Evolutionary conservation across 2,329 filamentous ascomycete genomes (phyloP), one percentile per base, ranked within the genome.

Genomic region (Paecilomyces dactylethromorphus): DNA sequence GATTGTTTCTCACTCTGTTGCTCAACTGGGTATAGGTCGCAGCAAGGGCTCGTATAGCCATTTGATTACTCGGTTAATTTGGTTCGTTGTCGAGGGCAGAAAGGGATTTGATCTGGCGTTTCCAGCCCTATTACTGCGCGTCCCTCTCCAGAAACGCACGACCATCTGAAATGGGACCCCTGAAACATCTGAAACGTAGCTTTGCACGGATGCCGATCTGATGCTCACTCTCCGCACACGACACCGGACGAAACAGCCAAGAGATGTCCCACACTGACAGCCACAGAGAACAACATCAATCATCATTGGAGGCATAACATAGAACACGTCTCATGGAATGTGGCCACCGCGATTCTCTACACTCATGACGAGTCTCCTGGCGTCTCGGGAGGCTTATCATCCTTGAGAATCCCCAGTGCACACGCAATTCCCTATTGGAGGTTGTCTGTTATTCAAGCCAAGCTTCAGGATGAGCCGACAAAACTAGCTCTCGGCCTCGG

Each of bases 121-220:
- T 52, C 50, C 50, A 21, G 50, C 50, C 50, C 50, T 52, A 52
- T 52, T 21, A 11, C 50, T 15, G 50, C 50, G 21, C 12, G 50
- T 29, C 1, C 50, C 50, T 24, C 13, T 11, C 11, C 21, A 52
- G 11, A 29, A 29, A 12, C n/a, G 21, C 21, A 29, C 15, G 50
- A 52, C 13, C 22, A 13, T 39, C 35, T 39, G 35, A 22, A 45
- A 52, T 52, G 8, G 26, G 26, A 29, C 54, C 26, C 53, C 54
- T 26, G 32, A 55, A 55, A 55, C 54, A 55, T 21, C 54, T 55
- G 54, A 55, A 55, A 55, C 54, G 18, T 55, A 55, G 54, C 50
- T 24, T 29, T 21, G 50, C 50, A 52, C 50, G 26, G 39, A 45
- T 45, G 39, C 7, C 39, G 39, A 45, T 45, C 39, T 45, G 26